These are phyloP conservation scores for Neurospora sp. DNA, from an alignment of 495 filamentous ascomycete species.

Conservation along the genomic window DNA sequence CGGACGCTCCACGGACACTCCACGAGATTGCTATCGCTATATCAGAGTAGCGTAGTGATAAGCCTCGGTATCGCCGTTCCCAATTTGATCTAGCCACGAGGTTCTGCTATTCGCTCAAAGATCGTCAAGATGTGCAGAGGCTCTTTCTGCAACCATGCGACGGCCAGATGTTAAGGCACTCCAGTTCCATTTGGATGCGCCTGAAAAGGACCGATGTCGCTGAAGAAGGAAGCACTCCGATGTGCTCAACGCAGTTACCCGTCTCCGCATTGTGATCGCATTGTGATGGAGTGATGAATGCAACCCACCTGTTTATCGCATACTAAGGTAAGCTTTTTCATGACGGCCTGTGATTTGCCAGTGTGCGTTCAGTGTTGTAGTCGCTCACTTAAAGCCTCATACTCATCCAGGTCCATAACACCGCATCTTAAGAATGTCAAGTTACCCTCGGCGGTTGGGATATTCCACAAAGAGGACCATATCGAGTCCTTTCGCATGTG, in stretches of 20 bases:
- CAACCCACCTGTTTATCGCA: background rate
- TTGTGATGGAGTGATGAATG: background rate
- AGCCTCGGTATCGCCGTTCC: background rate
- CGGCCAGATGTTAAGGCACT: background rate
- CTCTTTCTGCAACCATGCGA: background rate
- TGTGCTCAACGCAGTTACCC: background rate
- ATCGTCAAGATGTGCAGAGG: background rate
- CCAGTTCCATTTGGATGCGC: background rate
- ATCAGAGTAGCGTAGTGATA: background rate
- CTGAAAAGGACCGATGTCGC: background rate
- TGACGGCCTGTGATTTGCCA: background rate
- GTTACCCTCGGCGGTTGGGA: background rate
- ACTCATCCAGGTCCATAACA: background rate
- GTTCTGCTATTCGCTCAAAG: background rate
- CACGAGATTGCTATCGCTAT: background rate
- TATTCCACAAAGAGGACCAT: background rate
- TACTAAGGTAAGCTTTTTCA: background rate
- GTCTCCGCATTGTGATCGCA: background rate
- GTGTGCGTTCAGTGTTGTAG: background rate
- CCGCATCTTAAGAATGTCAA: background rate
- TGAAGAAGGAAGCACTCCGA: background rate
- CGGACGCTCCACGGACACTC: background rate
- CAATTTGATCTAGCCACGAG: background rate
- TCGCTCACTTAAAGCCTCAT: background rate
- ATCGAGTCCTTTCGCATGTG: background rate